Base-by-base conservation (phyloP, 139 green algal species). In the Edaphochlamys debaryana region DNA sequence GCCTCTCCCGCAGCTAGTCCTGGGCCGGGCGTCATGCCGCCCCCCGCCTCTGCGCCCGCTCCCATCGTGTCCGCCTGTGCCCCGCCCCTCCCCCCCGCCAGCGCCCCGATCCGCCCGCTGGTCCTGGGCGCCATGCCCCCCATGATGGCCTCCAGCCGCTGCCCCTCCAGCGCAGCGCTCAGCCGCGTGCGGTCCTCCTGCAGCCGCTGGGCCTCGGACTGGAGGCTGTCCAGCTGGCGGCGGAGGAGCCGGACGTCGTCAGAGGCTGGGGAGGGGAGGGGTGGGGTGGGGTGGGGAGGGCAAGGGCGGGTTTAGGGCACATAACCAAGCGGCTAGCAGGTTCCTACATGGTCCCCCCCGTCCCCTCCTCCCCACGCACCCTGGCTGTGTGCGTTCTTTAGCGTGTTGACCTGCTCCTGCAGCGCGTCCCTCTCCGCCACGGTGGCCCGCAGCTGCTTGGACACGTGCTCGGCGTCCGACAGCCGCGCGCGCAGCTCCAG, bases 141-240 rank as follows among this genome's bases (percentile, higher is more conserved):
- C 76, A 84, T 76, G 78, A 84, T 84, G 11, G 66, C 66, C 40
- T 84, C 78, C 36, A 84, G 78, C 48, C 78, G 78, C 48, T 69
- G 48, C 27, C 29, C 66, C 78, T 84, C 78, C 48, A 84, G 36
- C 45, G 56, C 34, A 11, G 78, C 78, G 29, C 66, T 66, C 78
- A 84, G 78, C 34, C 78, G 78, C 36, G 41, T 68, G 66, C 76
- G 76, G n/a, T 84, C 78, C 29, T 84, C 78, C 1, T 8, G 42
- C 9, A 62, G 19, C 6, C 78, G 78, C 48, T 36, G 23, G 48
- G 76, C 40, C 50, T 84, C 66, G 36, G 76, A 66, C 66, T 75
- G 66, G 30, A 50, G 32, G 22, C 22, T 45, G 36, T 84, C 78
- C 50, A 84, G 67, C 36, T 45, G 60, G 8, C 78, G 78, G 27